Percentiles rank a stretch among this genome's conserved stretches.
These are phyloP conservation scores for Phytophthora uliginosa DNA, from an alignment of 352 stramenopile genomes.

Conservation along the genomic window DNA sequence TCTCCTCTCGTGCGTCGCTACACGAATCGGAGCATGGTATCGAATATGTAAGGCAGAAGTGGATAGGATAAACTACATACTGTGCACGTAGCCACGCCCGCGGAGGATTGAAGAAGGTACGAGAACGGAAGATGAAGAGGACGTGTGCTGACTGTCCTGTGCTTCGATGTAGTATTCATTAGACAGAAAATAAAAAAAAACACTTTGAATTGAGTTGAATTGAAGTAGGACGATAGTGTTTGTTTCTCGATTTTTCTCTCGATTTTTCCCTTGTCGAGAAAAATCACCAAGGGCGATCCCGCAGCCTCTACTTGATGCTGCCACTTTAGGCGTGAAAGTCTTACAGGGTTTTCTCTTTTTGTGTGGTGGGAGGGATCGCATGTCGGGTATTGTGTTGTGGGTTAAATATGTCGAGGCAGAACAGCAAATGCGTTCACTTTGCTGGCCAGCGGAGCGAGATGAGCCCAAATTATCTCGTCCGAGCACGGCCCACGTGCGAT, in stretches of 20 bases:
- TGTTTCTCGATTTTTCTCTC: neutral
- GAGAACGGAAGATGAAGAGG: conserved; percentile 13
- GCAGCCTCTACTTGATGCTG: too few relatives aligned
- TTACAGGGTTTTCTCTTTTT: too few relatives aligned
- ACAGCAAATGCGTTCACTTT: neutral
- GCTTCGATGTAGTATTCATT: too few relatives aligned
- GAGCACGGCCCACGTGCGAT: neutral
- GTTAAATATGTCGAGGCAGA: too few relatives aligned
- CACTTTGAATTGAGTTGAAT: neutral
- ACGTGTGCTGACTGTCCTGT: conserved; percentile 36
- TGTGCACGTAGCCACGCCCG: conserved; percentile 1
- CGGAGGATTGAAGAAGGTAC: conserved; percentile 7
- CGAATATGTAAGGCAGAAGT: conserved; percentile 37
- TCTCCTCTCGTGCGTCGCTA: conserved; percentile 60
- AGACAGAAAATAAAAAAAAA: neutral
- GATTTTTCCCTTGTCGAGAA: too few relatives aligned
- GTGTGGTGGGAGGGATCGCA: too few relatives aligned
- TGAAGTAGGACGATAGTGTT: neutral
- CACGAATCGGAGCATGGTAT: conserved; percentile 33
- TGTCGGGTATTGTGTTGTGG: too few relatives aligned
- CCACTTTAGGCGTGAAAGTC: neutral
- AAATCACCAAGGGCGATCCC: too few relatives aligned
- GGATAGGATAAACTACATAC: neutral
- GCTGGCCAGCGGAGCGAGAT: neutral
- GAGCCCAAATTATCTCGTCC: neutral